Conservation (phyloP, 1,139 yeast genomes). For the Entelexis sorbosivorans region DNA sequence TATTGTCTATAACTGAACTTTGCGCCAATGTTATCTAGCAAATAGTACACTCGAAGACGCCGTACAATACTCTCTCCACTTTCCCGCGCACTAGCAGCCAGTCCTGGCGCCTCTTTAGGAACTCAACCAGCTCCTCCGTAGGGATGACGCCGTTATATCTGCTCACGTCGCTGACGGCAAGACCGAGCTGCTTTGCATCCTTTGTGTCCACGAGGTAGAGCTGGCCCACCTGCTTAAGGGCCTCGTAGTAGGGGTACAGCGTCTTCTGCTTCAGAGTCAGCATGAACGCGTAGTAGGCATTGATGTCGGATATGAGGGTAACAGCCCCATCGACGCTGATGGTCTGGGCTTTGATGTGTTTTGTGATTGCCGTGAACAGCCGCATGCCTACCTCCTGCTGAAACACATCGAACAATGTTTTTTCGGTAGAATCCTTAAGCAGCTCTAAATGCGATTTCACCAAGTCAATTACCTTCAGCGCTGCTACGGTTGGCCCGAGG, state of each 20-base stretch:
- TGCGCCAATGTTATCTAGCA: no score
- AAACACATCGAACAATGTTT: conserved; percentile 77
- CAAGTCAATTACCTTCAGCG: conserved; percentile 48
- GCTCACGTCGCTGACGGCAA: conserved; percentile 68
- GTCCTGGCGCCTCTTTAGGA: conserved; percentile 78
- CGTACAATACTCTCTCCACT: conserved; percentile 93
- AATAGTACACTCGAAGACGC: conserved; percentile 42
- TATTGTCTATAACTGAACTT: neutral
- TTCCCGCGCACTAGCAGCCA: conserved; percentile 67
- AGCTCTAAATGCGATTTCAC: conserved; percentile 65
- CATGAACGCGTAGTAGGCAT: conserved; percentile 64
- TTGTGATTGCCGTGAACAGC: conserved; percentile 65
- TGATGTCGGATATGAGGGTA: conserved; percentile 46
- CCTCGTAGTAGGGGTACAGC: conserved; percentile 64
- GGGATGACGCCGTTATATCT: conserved; percentile 81
- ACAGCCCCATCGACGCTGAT: conserved; percentile 78
- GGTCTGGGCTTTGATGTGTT: conserved; percentile 55
- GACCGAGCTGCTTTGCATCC: conserved; percentile 75
- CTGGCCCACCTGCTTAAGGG: conserved; percentile 75
- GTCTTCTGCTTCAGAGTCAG: conserved; percentile 53
- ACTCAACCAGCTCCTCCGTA: conserved; percentile 88
- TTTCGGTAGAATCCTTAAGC: conserved; percentile 75
- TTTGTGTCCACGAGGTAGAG: conserved; percentile 64
- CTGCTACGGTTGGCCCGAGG: conserved; percentile 68
- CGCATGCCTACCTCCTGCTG: conserved; percentile 90